Conservation (phyloP, 2,329 filamentous ascomycete genomes). For the Ustilaginoidea virens region DNA sequence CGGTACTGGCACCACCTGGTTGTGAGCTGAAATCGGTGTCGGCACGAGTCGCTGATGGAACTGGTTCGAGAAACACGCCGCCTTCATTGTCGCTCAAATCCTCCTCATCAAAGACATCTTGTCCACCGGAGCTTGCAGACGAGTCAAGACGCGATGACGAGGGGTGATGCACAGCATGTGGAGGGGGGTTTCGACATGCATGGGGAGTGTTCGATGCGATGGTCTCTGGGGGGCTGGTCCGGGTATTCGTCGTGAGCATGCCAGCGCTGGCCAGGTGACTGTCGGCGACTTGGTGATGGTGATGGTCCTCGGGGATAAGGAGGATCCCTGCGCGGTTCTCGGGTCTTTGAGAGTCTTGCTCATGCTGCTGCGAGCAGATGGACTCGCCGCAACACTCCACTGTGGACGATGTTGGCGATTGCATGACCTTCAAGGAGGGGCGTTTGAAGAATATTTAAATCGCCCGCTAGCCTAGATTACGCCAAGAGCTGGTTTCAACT, state of each 20-base stretch:
- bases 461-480: neutral
- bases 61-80: conserved; percentile 12
- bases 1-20: neutral
- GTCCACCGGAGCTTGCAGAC: too few species aligned
- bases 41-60: neutral
- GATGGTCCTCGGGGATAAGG: conserved; percentile 1
- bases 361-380: conserved; percentile 3
- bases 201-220: neutral
- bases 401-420: conserved; percentile 1
- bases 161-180: neutral
- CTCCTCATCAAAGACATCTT: too few species aligned
- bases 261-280: conserved; percentile 3
- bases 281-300: conserved; percentile 1
- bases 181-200: conserved; percentile 1
- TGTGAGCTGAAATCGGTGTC: neutral
- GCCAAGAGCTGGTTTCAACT: too few species aligned
- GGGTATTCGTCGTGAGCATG: conserved; percentile 3
- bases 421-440: conserved; percentile 1
- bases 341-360: neutral
- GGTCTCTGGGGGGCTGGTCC: conserved; percentile 5
- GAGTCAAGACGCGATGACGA: too few species aligned
- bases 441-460: conserved; percentile 1
- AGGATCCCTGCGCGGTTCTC: conserved; percentile 1
- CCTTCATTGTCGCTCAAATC: conserved; percentile 21
- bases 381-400: conserved; percentile 2